A percentile compares a stretch with the other conserved stretches of the same genome.
phyloP scores from a whole-genome alignment of 495 filamentous ascomycete genomes.

The Cercophora sp. region DNA sequence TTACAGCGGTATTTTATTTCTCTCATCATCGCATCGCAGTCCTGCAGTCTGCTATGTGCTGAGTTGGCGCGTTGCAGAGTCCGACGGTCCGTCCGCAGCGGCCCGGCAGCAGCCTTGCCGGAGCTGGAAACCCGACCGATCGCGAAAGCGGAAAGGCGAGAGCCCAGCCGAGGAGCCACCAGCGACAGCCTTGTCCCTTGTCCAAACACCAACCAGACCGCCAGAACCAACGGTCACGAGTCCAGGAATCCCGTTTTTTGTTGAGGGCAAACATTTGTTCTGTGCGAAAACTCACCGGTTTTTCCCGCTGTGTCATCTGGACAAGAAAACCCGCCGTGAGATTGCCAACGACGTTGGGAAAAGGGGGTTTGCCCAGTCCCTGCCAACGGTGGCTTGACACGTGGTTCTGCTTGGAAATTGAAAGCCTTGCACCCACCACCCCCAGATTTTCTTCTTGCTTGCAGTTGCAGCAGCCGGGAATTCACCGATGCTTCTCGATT shows the following conservation, averaged over 20 bases:
- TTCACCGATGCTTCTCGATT: background rate
- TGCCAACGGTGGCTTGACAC: conserved; percentile 32
- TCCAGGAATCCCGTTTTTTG: no score
- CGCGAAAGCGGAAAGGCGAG: background rate
- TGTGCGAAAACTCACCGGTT: conserved; percentile 2
- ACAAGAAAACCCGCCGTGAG: background rate
- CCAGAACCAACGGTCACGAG: no score
- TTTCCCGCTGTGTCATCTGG: background rate
- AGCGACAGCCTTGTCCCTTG: background rate
- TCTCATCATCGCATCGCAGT: background rate
- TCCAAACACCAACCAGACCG: no score
- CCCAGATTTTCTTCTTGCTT: background rate
- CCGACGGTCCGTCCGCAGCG: background rate
- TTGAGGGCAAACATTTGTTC: conserved; percentile 3
- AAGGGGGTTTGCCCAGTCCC: conserved; percentile 2
- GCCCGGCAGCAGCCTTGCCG: background rate
- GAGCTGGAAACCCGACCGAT: background rate
- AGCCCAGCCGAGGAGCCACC: background rate
- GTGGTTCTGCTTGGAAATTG: conserved; percentile 23
- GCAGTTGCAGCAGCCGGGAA: background rate
- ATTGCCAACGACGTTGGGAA: conserved; percentile 2
- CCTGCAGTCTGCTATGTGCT: conserved; percentile 6
- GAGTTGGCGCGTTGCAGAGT: conserved; percentile 6
- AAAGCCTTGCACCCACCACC: background rate
- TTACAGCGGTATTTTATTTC: background rate